A percentile compares a stretch with the other conserved stretches of the same genome.
Evolutionary conservation across 2,329 filamentous ascomycete species (phyloP).

Genomic region (Fusarium humuli): DNA sequence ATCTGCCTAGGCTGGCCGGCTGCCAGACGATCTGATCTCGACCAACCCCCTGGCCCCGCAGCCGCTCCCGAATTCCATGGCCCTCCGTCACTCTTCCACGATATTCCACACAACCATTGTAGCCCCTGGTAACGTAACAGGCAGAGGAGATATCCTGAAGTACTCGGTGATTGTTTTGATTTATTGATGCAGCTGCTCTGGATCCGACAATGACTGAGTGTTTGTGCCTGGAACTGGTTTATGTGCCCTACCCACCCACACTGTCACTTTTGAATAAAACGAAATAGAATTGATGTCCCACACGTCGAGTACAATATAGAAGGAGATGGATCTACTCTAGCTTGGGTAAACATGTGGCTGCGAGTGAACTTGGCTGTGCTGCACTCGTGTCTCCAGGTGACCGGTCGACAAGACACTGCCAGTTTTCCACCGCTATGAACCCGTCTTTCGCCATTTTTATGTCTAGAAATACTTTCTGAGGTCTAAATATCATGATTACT

Average conservation of each 20-base stretch:
- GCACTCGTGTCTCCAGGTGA: neutral
- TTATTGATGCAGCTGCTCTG: fast-evolving
- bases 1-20: neutral
- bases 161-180: fast-evolving
- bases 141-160: fast-evolving
- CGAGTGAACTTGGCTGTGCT: neutral
- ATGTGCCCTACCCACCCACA: neutral
- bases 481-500: neutral
- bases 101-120: neutral
- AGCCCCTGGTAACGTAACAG: neutral
- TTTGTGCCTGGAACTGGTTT: neutral
- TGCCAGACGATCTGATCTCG: neutral
- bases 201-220: neutral
- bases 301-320: fast-evolving
- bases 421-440: neutral
- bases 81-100: slow-evolving; percentile 8
- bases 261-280: neutral
- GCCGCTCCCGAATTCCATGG: neutral
- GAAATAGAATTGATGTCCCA: neutral
- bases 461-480: fast-evolving
- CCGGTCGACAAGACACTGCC: neutral
- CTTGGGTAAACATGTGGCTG: neutral
- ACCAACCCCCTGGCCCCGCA: neutral
- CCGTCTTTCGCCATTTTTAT: too few species aligned
- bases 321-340: fast-evolving